Conservation (phyloP, 257 asterid species). For the Osmanthus fragrans region DNA sequence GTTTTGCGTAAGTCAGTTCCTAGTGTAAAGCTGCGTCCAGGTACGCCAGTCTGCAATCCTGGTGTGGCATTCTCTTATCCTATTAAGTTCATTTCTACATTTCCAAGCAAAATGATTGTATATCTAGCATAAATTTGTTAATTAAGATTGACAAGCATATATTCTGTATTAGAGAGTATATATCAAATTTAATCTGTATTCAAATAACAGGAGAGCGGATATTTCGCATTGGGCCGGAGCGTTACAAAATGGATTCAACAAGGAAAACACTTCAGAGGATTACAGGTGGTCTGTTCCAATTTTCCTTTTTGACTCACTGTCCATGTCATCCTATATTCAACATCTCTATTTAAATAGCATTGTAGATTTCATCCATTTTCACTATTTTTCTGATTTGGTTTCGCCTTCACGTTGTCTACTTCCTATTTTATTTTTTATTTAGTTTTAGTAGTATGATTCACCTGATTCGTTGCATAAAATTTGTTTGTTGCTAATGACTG, state of each 20-base stretch:
- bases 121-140: conserved; percentile 7
- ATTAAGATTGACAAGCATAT: conserved; percentile 17
- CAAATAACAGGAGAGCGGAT: conserved; percentile 70
- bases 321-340: neutral
- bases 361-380: neutral
- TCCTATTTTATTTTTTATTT: neutral
- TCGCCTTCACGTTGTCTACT: neutral
- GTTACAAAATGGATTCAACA: conserved; percentile 87
- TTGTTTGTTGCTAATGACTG: neutral
- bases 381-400: neutral
- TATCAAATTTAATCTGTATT: conserved; percentile 27
- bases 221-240: conserved; percentile 86
- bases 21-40: conserved; percentile 72
- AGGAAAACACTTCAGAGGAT: conserved; percentile 84
- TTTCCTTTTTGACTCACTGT: conserved; percentile 16
- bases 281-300: conserved; percentile 55
- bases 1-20: conserved; percentile 84
- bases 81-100: conserved; percentile 12
- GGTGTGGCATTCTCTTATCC: conserved; percentile 53
- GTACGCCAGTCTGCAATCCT: conserved; percentile 72
- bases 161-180: conserved; percentile 16
- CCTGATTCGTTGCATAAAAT: neutral
- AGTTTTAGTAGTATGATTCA: neutral
- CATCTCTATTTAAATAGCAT: neutral
- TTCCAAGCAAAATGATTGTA: conserved; percentile 15